Conservation (phyloP, 306 rosid genomes). For the Glycine latifolia region DNA sequence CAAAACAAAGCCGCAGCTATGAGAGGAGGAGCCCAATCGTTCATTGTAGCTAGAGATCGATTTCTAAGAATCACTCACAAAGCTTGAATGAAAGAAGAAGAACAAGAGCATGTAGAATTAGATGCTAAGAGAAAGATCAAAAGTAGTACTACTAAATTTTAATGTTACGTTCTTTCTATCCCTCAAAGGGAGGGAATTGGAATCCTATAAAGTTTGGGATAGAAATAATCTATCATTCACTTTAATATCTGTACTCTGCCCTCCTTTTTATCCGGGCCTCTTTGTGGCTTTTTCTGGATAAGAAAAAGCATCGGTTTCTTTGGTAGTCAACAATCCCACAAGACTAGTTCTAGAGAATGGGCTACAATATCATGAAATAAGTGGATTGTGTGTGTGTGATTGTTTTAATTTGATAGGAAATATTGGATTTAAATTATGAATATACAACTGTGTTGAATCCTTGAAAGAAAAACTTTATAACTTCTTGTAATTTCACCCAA, state of each 20-base stretch:
- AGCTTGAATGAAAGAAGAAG: constrained; percentile 37
- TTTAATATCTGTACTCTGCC: constrained; percentile 31
- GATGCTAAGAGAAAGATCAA: background rate
- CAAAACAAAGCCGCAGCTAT: constrained; percentile 85
- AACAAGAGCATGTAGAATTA: constrained; percentile 16
- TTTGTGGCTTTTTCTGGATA: constrained; percentile 48
- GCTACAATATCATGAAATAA: background rate
- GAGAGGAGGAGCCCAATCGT: constrained; percentile 85
- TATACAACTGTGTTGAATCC: too few relatives aligned
- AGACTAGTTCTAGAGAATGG: constrained; percentile 27
- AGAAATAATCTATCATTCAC: constrained; percentile 46
- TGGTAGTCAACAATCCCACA: constrained; percentile 43
- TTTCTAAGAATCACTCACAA: background rate
- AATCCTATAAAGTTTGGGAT: constrained; percentile 59
- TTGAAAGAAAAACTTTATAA: too few relatives aligned
- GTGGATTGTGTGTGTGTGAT: too few relatives aligned
- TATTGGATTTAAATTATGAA: too few relatives aligned
- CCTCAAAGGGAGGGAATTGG: constrained; percentile 46
- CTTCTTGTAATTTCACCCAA: too few relatives aligned
- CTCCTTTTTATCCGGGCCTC: constrained; percentile 41
- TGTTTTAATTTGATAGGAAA: too few relatives aligned
- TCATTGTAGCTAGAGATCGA: constrained; percentile 47
- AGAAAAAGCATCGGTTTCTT: constrained; percentile 62
- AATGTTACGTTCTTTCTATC: background rate
- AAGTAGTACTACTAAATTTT: background rate